phyloP scores from a whole-genome alignment of 768 basidiomycete species.

The Suillus weaverae region DNA sequence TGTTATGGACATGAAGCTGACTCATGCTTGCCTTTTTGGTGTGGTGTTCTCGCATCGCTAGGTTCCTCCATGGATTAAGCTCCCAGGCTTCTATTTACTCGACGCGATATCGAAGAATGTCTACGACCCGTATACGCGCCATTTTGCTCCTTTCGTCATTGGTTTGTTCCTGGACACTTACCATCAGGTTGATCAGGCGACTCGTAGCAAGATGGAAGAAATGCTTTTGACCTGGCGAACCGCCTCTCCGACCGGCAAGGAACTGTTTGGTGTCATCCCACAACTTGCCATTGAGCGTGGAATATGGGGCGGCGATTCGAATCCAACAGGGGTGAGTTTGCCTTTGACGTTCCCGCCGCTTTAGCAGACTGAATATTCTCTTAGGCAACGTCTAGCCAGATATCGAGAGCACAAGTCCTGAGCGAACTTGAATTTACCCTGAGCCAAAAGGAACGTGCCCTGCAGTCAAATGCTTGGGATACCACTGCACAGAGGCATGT shows the following conservation, averaged over 20 bases:
- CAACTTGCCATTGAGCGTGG: slow-evolving; percentile 85
- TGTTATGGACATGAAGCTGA: slow-evolving; percentile 52
- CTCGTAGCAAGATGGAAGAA: slow-evolving; percentile 95
- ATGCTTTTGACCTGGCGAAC: slow-evolving; percentile 95
- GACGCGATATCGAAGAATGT: slow-evolving; percentile 98
- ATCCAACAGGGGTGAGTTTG: slow-evolving; percentile 41
- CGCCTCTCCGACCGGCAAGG: slow-evolving; percentile 75
- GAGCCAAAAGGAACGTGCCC: slow-evolving; percentile 72
- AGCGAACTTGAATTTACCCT: slow-evolving; percentile 82
- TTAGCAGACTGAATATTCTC: slow-evolving; percentile 21
- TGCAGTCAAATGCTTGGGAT: slow-evolving; percentile 78
- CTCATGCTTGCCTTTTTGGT: slow-evolving; percentile 49
- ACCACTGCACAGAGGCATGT: slow-evolving; percentile 67
- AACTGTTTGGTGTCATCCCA: slow-evolving; percentile 80
- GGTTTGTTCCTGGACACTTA: slow-evolving; percentile 88
- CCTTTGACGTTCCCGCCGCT: not conserved
- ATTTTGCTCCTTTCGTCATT: slow-evolving; percentile 81
- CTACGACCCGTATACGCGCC: slow-evolving; percentile 86
- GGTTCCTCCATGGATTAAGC: slow-evolving; percentile 88
- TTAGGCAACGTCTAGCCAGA: slow-evolving; percentile 41
- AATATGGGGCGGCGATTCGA: slow-evolving; percentile 66
- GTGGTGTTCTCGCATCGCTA: slow-evolving; percentile 35
- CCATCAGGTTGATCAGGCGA: slow-evolving; percentile 77
- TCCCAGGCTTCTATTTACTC: slow-evolving; percentile 92
- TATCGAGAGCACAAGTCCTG: slow-evolving; percentile 78